A percentile compares a stretch with the other conserved stretches of the same genome.
Evolutionary conservation across 2,329 filamentous ascomycete genomes (phyloP).

Genomic region (Fusarium beomiforme): DNA sequence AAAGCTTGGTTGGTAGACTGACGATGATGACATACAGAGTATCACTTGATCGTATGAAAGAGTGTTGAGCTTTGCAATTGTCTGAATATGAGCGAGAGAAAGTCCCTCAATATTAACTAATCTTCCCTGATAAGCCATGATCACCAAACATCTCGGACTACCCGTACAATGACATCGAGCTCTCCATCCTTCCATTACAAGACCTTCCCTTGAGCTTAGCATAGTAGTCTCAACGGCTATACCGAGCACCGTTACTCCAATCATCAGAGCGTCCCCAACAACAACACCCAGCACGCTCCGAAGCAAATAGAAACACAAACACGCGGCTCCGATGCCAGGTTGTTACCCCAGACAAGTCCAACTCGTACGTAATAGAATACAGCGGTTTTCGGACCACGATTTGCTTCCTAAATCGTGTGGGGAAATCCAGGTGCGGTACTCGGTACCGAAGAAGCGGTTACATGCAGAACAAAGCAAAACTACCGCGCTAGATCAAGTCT

Average conservation of each 20-base stretch:
- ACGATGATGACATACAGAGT: background rate
- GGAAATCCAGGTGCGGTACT: background rate
- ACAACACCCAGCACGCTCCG: conserved; percentile 4
- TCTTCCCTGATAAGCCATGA: conserved; percentile 2
- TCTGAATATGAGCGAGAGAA: background rate
- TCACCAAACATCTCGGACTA: conserved; percentile 1
- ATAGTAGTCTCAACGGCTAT: background rate
- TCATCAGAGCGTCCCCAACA: background rate
- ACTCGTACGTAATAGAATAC: conserved; percentile 21
- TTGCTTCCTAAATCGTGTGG: conserved; percentile 27
- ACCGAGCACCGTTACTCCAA: background rate
- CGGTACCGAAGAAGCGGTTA: conserved; percentile 3
- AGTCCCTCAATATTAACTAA: background rate
- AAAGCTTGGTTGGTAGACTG: background rate
- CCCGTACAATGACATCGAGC: conserved; percentile 1
- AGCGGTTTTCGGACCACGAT: conserved; percentile 13
- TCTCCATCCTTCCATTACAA: background rate
- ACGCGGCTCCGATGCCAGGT: conserved; percentile 22
- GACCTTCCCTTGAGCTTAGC: background rate
- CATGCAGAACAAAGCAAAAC: conserved; percentile 4
- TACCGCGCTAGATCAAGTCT: background rate
- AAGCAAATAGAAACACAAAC: background rate
- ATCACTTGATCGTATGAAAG: background rate
- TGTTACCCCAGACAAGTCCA: conserved; percentile 21
- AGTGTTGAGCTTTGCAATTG: background rate